Evolutionary conservation across 768 basidiomycete genomes (phyloP).

Genomic region (Cystofilobasidium capitatum): DNA sequence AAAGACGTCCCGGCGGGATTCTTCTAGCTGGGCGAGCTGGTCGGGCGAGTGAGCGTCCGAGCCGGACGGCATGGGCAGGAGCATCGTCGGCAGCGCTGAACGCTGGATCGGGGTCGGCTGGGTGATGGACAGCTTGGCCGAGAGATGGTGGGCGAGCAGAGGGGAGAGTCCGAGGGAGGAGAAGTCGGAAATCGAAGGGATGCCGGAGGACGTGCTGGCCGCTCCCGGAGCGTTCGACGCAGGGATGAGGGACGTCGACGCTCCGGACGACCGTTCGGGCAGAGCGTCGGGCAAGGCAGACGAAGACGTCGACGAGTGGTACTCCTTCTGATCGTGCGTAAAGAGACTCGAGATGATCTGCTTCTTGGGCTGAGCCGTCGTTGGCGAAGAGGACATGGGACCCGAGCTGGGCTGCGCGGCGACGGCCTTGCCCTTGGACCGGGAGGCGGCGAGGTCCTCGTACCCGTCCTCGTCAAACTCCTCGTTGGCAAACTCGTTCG

Average conservation of each 20-base stretch:
- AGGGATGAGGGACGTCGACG: slow-evolving; percentile 21
- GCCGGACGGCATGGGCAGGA: slow-evolving; percentile 39
- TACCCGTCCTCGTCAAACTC: slow-evolving; percentile 27
- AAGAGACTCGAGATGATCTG: slow-evolving; percentile 78
- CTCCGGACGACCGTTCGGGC: not conserved
- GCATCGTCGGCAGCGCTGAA: slow-evolving; percentile 56
- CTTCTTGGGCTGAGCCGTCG: slow-evolving; percentile 23
- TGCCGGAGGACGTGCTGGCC: not conserved
- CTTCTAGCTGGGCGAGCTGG: not conserved
- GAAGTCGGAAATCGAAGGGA: slow-evolving; percentile 51
- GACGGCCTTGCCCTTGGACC: slow-evolving; percentile 1
- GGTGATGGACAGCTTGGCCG: slow-evolving; percentile 65
- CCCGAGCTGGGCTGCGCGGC: slow-evolving; percentile 10
- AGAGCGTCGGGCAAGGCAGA: not conserved
- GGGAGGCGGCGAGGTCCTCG: slow-evolving; percentile 22
- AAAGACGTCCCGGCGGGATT: slow-evolving; percentile 58
- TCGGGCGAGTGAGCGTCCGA: not conserved
- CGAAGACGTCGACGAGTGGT: not conserved
- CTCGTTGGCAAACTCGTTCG: slow-evolving; percentile 20
- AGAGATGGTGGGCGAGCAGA: slow-evolving; percentile 65
- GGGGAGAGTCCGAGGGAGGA: slow-evolving; percentile 72
- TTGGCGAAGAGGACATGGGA: not conserved
- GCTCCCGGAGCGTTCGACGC: slow-evolving; percentile 35
- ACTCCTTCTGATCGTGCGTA: slow-evolving; percentile 57
- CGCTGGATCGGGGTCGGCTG: slow-evolving; percentile 88